Evolutionary conservation across 108 stramenopile species (phyloP).

Genomic region (Ochromonas danica): DNA sequence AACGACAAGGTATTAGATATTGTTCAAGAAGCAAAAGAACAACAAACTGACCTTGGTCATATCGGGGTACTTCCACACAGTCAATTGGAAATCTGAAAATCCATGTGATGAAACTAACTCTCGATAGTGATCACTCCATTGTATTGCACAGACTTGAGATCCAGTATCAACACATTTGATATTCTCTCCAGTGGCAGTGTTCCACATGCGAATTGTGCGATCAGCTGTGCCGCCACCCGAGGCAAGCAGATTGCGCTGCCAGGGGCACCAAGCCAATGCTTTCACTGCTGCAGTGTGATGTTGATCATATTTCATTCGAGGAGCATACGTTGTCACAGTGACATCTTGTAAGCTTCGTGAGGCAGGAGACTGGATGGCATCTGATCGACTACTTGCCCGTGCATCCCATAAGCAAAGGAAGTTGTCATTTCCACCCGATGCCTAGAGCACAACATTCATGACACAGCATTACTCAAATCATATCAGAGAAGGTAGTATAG

Average conservation of each 20-base stretch:
- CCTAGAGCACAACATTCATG: not conserved
- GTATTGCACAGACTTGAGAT: conserved; percentile 36
- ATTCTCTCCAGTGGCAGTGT: conserved; percentile 17
- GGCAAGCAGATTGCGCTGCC: conserved; percentile 10
- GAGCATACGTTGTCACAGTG: not conserved
- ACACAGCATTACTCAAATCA: not conserved
- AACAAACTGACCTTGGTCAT: conserved; percentile 64
- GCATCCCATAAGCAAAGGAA: conserved; percentile 30
- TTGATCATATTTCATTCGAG: conserved; percentile 21
- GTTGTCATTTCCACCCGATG: conserved; percentile 32
- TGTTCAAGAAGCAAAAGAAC: conserved; percentile 75
- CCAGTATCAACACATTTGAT: conserved; percentile 25
- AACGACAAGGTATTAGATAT: not conserved
- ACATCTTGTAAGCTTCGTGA: not conserved
- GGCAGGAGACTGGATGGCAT: too few relatives aligned
- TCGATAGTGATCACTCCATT: conserved; percentile 7
- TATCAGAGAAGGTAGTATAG: not conserved
- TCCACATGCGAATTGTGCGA: conserved; percentile 31
- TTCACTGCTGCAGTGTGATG: conserved; percentile 36
- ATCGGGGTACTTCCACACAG: conserved; percentile 10
- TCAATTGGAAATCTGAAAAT: conserved; percentile 29
- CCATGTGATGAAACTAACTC: conserved; percentile 37
- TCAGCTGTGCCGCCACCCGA: conserved; percentile 31
- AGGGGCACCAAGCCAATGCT: conserved; percentile 35
- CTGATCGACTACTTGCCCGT: not conserved